Evolutionary conservation across 768 basidiomycete genomes (phyloP), one percentile per base, ranked within the genome.

Genomic region (Hirschioporus abietinus): DNA sequence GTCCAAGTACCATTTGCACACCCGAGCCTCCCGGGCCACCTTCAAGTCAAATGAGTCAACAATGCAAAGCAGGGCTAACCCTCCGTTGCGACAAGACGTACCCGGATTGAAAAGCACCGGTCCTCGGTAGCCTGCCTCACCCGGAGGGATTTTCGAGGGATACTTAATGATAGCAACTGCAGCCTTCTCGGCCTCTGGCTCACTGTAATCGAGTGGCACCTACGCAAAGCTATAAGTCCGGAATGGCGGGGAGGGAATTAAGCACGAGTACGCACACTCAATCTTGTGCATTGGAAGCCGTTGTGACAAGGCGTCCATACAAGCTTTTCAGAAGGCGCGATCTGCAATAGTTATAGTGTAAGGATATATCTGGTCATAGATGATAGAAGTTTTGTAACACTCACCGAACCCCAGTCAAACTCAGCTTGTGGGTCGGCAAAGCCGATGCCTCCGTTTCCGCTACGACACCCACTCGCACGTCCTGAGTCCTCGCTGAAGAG

Each of bases 51-150:
- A 52, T 2, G 12, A 52, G 42, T 52, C 12, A 20, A n/a, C n/a
- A n/a, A n/a, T n/a, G n/a, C n/a, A n/a, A 3, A 52, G 12, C 42
- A 52, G 12, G 20, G 12, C 12, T n/a, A 52, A 52, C 42, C 42
- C 4, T 15, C 20, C 20, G 42, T 15, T 52, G 20, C 2, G 15
- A 15, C 42, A 15, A 10, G 12, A 52, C 42, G 12, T 52, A 1
- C 72, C 72, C 0, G 73, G 77, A 66, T 76, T 78, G 70, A 74
- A 76, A 1, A 77, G 69, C n/a, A 78, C 69, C 0, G 76, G 76
- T 0, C 76, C 77, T 7, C 68, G 70, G 59, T 75, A 76, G n/a
- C 68, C 63, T 7, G 68, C 65, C 36, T 66, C 30, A 5, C 58
- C 60, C 4, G 63, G 30, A 1, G 69, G 35, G 18, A 70, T 24